Conservation (phyloP, 257 asterid species). For the Cordia subcordata region DNA sequence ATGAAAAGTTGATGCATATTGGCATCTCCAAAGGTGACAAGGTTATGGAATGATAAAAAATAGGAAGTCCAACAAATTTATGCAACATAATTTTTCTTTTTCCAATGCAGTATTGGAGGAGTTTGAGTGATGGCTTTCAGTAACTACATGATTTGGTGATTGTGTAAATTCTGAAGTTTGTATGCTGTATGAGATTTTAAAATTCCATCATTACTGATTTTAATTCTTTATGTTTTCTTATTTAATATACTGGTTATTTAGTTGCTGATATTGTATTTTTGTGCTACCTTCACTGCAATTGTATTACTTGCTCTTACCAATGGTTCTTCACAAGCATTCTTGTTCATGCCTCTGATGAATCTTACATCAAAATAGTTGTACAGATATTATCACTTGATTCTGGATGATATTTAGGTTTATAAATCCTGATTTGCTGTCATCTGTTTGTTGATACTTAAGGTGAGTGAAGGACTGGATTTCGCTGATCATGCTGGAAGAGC, state of each 20-base stretch:
- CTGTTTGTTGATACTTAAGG: constrained; percentile 35
- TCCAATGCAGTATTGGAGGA: too few species aligned
- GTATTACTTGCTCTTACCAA: background rate
- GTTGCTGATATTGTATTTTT: background rate
- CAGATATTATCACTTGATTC: background rate
- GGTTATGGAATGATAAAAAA: too few species aligned
- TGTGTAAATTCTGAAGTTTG: background rate
- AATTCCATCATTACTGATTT: too few species aligned
- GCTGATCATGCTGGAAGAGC: constrained; percentile 99
- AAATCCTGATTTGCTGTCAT: background rate
- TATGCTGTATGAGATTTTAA: too few species aligned
- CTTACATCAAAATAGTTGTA: background rate
- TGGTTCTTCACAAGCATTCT: background rate
- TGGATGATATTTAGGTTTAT: background rate
- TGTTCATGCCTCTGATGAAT: background rate
- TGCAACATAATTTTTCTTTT: too few species aligned
- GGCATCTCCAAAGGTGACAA: too few species aligned
- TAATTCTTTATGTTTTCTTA: background rate
- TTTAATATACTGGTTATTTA: background rate
- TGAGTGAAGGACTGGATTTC: constrained; percentile 97
- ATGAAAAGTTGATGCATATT: too few species aligned
- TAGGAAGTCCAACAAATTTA: too few species aligned
- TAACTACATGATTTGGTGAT: background rate
- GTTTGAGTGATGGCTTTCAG: too few species aligned
- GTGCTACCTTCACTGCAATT: background rate